A percentile compares a stretch with the other conserved stretches of the same genome.
Conservation (phyloP, 192 early-diverging fungal genomes). For the Coemansia asiatica region DNA sequence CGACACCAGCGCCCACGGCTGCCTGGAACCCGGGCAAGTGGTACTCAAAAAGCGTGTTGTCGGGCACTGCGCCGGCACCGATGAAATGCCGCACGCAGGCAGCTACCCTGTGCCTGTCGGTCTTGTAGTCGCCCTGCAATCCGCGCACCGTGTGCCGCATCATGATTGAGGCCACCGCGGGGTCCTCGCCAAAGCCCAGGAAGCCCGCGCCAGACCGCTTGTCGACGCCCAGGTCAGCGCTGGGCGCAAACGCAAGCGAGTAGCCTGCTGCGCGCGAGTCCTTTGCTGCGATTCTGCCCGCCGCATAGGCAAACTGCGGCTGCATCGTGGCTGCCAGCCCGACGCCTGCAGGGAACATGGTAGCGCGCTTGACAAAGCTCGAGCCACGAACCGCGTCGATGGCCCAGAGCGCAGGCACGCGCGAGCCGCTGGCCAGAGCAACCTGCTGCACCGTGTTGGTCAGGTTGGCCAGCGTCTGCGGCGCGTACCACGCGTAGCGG, state of each 20-base stretch:
- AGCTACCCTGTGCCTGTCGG: conserved; percentile 60
- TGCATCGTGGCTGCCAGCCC: conserved; percentile 61
- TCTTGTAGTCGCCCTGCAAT: conserved; percentile 65
- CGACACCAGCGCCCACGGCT: conserved; percentile 57
- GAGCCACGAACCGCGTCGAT: conserved; percentile 62
- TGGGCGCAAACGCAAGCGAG: conserved; percentile 58
- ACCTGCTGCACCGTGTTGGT: conserved; percentile 57
- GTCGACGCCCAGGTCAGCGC: conserved; percentile 58
- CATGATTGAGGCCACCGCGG: conserved; percentile 54
- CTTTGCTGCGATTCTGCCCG: conserved; percentile 60
- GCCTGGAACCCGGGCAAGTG: conserved; percentile 61
- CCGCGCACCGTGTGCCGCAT: conserved; percentile 57
- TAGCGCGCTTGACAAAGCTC: conserved; percentile 57
- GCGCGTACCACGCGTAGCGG: conserved; percentile 51
- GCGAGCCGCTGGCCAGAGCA: conserved; percentile 50
- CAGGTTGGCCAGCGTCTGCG: conserved; percentile 49
- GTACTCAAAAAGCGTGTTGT: conserved; percentile 57
- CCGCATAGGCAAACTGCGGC: conserved; percentile 56
- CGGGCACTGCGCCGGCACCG: conserved; percentile 40
- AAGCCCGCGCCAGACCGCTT: conserved; percentile 50
- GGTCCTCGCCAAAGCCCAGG: conserved; percentile 60
- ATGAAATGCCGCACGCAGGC: conserved; percentile 63
- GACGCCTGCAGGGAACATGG: conserved; percentile 60
- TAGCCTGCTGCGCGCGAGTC: conserved; percentile 62
- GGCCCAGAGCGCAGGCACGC: conserved; percentile 61